Conservation (phyloP, 257 asterid genomes). For the Ligustrum vulgare region DNA sequence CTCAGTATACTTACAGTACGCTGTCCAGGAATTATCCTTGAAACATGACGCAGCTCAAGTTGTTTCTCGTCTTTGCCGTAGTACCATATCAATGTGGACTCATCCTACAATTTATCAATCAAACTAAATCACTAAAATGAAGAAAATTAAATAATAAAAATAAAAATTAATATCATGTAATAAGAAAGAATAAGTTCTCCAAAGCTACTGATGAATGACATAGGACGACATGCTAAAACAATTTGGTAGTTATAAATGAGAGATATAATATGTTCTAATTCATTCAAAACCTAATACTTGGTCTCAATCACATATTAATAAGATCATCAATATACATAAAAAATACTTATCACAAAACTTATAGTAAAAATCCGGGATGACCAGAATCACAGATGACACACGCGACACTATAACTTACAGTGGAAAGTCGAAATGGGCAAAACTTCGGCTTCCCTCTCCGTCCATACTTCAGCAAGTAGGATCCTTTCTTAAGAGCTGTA, state of each 20-base stretch:
- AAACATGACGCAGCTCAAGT: constrained; percentile 67
- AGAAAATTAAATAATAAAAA: background rate
- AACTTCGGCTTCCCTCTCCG: constrained; percentile 97
- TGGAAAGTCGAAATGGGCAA: constrained; percentile 87
- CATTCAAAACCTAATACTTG: constrained; percentile 1
- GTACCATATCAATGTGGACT: constrained; percentile 82
- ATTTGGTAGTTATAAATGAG: background rate
- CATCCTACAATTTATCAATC: constrained; percentile 64
- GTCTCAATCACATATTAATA: background rate
- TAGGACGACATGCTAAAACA: background rate
- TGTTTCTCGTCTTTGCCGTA: constrained; percentile 81
- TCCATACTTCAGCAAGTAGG: constrained; percentile 86
- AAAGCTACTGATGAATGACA: constrained; percentile 4
- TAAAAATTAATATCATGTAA: background rate
- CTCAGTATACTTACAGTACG: constrained; percentile 74
- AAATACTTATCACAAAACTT: background rate
- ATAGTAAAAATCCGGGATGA: background rate
- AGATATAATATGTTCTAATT: background rate
- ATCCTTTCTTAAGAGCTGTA: constrained; percentile 86
- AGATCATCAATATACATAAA: constrained; percentile 11
- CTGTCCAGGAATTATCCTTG: constrained; percentile 91
- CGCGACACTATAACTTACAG: constrained; percentile 43
- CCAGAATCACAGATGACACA: background rate
- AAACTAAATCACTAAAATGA: constrained; percentile 15
- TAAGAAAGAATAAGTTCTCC: background rate